Base-by-base conservation (phyloP, 1,284 basidiomycete genomes). In the Paramarasmius palmivorus region DNA sequence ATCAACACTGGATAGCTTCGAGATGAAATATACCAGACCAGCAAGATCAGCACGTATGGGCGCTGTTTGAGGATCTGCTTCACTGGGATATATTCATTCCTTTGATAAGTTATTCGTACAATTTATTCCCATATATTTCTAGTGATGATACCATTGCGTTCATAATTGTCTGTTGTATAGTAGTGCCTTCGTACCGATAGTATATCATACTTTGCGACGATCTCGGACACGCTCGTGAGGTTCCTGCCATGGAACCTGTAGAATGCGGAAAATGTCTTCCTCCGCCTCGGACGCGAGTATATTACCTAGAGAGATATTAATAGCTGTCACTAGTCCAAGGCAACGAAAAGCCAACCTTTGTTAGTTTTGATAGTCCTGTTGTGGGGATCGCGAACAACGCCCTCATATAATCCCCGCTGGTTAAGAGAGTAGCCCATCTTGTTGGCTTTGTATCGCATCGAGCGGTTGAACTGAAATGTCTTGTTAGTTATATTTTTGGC, bases 341-440 rank as follows among this genome's bases (percentile, higher is more conserved):
- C 40, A 50, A 26, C 17, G 52, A n/a, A 9, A 65, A 7, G 10
- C 79, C 54, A 56, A 86, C 92, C 92, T 57, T 77, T 68, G 36
- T 83, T 81, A n/a, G 82, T 56, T 66, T 92, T 92, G 53, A 82
- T 70, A 35, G 73, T 72, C 22, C 79, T 72, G 58, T 90, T 75
- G 32, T 72, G 73, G 10, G 83, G 79, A 65, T 90, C 84, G 5
- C 92, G 82, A n/a, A 91, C 70, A 32, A 94, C 86, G 0, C 82
- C 84, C 3, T 73, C 73, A 61, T 78, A 94, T 7, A 96, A 68
- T 0, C 93, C 93, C 47, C 83, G 79, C 69, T 96, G 93, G 63
- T 95, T 96, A 39, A 97, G 77, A 14, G 87, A 90, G 69, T 87
- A 93, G 0, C 93, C 93, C 67, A 88, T 81, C 55, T 81, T 84